Percentiles rank a stretch among this genome's conserved stretches.
Evolutionary conservation across 805 yeast genomes (phyloP).

Genomic region (Kuraishia hungarica): DNA sequence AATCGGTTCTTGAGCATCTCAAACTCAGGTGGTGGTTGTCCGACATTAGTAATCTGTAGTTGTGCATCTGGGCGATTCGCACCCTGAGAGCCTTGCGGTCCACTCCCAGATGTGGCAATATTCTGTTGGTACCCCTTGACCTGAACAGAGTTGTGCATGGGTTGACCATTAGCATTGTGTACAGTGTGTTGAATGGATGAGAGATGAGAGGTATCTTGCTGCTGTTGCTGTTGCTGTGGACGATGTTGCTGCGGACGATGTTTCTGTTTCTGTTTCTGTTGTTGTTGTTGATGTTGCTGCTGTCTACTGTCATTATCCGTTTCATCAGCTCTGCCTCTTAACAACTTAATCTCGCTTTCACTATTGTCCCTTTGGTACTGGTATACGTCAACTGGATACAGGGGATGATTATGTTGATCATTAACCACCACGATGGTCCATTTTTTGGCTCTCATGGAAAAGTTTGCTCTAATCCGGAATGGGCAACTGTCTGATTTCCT

Average conservation of each 20-base stretch:
- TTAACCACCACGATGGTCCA: slow-evolving; percentile 59
- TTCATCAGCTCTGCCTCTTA: not conserved
- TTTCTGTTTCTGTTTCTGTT: slow-evolving; percentile 3
- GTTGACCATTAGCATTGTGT: not conserved
- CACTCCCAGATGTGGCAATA: no score
- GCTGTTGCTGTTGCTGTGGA: not conserved
- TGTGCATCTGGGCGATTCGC: not conserved
- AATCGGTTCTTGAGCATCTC: not conserved
- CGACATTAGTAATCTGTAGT: not conserved
- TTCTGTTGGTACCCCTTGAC: not conserved
- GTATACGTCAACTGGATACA: slow-evolving; percentile 14
- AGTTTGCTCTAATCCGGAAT: slow-evolving; percentile 58
- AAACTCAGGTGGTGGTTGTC: not conserved
- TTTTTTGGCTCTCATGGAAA: slow-evolving; percentile 35
- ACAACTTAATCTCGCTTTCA: not conserved
- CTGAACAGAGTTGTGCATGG: not conserved
- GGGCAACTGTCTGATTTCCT: slow-evolving; percentile 38
- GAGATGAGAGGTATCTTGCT: not conserved
- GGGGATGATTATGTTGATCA: slow-evolving; percentile 50
- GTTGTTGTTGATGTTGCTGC: not conserved
- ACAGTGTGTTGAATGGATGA: no score
- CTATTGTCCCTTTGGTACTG: not conserved
- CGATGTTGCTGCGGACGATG: not conserved
- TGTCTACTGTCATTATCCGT: not conserved
- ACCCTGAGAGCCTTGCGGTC: not conserved